Percentiles rank a stretch among this genome's conserved stretches.
Conservation (phyloP, 768 basidiomycete species). For the Tricholoma terreum region DNA sequence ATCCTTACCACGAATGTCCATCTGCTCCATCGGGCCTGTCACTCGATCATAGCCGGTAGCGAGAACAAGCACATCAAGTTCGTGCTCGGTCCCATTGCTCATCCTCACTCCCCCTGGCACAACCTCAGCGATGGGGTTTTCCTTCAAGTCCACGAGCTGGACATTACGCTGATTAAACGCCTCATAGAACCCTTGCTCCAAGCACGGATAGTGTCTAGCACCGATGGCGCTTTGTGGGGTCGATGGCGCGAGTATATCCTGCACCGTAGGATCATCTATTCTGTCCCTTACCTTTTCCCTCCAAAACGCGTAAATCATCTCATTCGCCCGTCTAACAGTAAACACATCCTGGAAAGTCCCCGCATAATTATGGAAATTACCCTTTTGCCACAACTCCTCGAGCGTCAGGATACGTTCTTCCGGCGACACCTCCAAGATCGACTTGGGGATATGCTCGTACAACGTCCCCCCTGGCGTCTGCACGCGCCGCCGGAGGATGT, state of each 20-base stretch:
- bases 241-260: conserved; percentile 13
- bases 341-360: conserved; percentile 7
- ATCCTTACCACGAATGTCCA: conserved; percentile 15
- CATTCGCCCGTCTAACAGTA: conserved; percentile 3
- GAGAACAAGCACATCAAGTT: conserved; percentile 14
- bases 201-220: conserved; percentile 5
- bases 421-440: conserved; percentile 1
- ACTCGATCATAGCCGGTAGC: conserved; percentile 17
- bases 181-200: conserved; percentile 12
- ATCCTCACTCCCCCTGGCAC: conserved; percentile 13
- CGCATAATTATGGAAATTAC: conserved; percentile 7
- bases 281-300: conserved; percentile 9
- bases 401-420: conserved; percentile 13
- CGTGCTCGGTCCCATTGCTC: conserved; percentile 7
- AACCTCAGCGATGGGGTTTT: conserved; percentile 11
- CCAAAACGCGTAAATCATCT: conserved; percentile 15
- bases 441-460: conserved; percentile 2
- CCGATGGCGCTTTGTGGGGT: conserved; percentile 8
- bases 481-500: conserved; percentile 7
- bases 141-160: conserved; percentile 11
- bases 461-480: conserved; percentile 7
- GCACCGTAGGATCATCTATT: conserved; percentile 5
- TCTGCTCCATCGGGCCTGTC: conserved; percentile 10
- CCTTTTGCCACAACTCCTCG: conserved; percentile 11
- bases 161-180: conserved; percentile 14